A percentile compares a stretch with the other conserved stretches of the same genome.
Evolutionary conservation across 371 early-diverging fungal genomes (phyloP).

Genomic region (Funneliformis caledonium): DNA sequence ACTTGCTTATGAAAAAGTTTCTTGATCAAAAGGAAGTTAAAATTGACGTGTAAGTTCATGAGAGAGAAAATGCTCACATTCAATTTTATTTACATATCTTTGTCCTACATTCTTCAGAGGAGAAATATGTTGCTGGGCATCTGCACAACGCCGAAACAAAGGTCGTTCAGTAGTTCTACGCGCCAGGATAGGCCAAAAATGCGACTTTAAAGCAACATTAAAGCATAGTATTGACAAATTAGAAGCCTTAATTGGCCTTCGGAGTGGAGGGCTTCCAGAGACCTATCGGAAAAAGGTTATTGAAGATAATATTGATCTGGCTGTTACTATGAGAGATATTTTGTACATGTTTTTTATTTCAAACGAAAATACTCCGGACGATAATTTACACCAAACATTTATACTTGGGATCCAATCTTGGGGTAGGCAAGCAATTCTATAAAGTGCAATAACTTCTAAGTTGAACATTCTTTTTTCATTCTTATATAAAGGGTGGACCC

Average conservation of each 20-base stretch:
- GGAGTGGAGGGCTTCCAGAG: constrained; percentile 32
- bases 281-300: constrained; percentile 35
- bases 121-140: constrained; percentile 39
- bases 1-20: constrained; percentile 37
- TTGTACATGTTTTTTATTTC: constrained; percentile 21
- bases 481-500: constrained; percentile 3
- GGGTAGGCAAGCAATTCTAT: constrained; percentile 31
- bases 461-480: neutral
- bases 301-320: constrained; percentile 33
- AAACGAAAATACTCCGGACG: neutral
- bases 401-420: constrained; percentile 35
- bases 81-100: neutral
- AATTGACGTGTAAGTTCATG: constrained; percentile 37
- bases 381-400: constrained; percentile 9
- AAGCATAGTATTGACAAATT: constrained; percentile 36
- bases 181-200: constrained; percentile 36
- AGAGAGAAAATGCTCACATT: neutral
- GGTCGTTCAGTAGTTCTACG: constrained; percentile 33
- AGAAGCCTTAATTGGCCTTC: constrained; percentile 33
- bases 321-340: constrained; percentile 31
- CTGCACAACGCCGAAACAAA: constrained; percentile 33
- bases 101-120: constrained; percentile 5
- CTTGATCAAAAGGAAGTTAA: constrained; percentile 22
- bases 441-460: neutral
- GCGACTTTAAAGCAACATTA: constrained; percentile 34